Base-by-base conservation (phyloP, 2,329 filamentous ascomycete genomes). In the Scorias spongiosa region DNA sequence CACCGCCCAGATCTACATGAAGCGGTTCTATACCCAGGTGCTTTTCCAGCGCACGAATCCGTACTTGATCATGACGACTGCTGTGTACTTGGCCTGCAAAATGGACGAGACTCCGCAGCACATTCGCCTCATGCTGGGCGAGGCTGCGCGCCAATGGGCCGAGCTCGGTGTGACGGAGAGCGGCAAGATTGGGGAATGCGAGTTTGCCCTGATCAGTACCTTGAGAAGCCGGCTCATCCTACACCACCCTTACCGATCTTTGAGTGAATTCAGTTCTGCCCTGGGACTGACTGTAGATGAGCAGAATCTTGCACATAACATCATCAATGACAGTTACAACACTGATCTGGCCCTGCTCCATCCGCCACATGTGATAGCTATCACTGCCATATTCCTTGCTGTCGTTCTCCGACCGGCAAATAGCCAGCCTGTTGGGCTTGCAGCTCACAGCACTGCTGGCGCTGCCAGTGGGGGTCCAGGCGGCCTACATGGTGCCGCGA, bases 91-190 rank as follows among this genome's bases (percentile, higher is more conserved):
- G 30, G 88, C 91, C 15, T 94, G 87, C 68, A 98, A 98, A 66
- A 94, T 93, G 78, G 91, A 98, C 63, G 91, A 98, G 63, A 88
- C 81, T 42, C 91, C 91, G 2, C 89, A 96, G 62, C 91, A 98
- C 62, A 96, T 98, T 56, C 78, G 91, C 28, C 75, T 93, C 50
- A 81, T 98, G 46, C 80, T 91, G 10, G 81, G 78, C 40, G 91
- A 98, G 62, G 86, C 88, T 2, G 79, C 86, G 29, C 76, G 81
- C 46, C 72, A 93, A 47, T 94, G 86, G 85, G 75, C 50, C 70
- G 84, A 88, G 50, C 75, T 82, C 46, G 76, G 84, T 52, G 71
- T 75, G 36, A 75, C 80, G 46, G 87, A 94, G 61, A 82, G 84
- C 8, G 79, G 83, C 44, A 85, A 86, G 56, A 74, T 95, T 34